These are phyloP conservation scores for Pseudogymnoascus sp. DNA, from an alignment of 2,329 filamentous ascomycete genomes.

Conservation along the genomic window DNA sequence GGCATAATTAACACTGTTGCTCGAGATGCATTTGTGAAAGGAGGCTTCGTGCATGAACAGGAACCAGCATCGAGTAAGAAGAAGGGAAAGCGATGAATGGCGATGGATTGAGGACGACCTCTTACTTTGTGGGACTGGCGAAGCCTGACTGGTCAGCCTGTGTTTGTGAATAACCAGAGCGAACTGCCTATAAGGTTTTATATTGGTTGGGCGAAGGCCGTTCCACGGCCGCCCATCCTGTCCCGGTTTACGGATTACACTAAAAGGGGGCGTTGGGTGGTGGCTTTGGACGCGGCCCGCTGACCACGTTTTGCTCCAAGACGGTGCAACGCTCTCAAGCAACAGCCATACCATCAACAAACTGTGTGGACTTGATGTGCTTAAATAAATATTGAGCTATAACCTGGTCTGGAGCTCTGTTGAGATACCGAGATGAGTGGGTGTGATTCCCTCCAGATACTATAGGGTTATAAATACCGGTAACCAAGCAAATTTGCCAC, in stretches of 20 bases:
- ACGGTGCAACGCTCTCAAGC: background rate
- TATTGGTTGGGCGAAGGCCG: background rate
- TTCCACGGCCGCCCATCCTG: background rate
- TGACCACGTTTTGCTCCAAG: background rate
- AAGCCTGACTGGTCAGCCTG: background rate
- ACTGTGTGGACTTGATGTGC: background rate
- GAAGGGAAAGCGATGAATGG: conserved; percentile 24
- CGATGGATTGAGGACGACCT: background rate
- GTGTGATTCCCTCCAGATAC: background rate
- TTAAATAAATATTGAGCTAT: background rate
- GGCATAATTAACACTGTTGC: conserved; percentile 82
- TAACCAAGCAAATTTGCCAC: background rate
- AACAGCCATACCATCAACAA: background rate
- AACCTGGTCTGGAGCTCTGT: too few relatives aligned
- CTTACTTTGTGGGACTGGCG: background rate
- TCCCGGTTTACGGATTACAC: background rate
- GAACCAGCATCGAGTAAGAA: conserved; percentile 38
- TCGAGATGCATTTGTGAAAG: conserved; percentile 74
- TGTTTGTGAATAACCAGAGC: background rate
- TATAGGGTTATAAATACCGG: background rate
- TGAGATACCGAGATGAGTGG: background rate
- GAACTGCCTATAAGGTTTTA: background rate
- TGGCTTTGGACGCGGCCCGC: background rate
- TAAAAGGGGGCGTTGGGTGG: background rate
- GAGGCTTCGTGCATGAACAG: conserved; percentile 58